Percentiles rank a stretch among this genome's conserved stretches.
Evolutionary conservation across 129 eudicot genomes (phyloP).

Genomic region (Kitagawia praeruptora): DNA sequence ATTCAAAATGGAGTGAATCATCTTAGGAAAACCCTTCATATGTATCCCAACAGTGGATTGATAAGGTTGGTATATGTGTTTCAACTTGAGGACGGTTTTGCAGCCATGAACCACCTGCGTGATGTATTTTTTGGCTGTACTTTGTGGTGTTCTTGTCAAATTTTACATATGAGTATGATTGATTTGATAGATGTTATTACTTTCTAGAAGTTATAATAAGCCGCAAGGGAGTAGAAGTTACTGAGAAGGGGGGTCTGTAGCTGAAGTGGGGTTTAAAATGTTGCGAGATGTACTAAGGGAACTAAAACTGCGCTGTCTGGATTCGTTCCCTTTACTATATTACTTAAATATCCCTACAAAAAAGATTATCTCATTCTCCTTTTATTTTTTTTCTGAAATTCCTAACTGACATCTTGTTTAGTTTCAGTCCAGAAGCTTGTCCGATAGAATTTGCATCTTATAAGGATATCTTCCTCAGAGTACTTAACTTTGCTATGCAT

Average conservation of each 20-base stretch:
- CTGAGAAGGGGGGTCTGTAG: not conserved
- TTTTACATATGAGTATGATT: not conserved
- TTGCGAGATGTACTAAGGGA: not conserved
- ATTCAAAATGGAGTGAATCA: conserved; percentile 68
- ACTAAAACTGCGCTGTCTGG: not conserved
- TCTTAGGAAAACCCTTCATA: conserved; percentile 65
- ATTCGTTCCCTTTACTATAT: not conserved
- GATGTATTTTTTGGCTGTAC: not conserved
- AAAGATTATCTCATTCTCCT: not conserved
- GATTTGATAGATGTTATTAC: not conserved
- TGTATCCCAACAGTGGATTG: conserved; percentile 54
- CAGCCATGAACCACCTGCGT: not conserved
- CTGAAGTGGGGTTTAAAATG: not conserved
- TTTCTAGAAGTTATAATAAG: not conserved
- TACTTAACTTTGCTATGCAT: not conserved
- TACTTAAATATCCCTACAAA: not conserved
- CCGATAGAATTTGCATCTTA: not conserved
- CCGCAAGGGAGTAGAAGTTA: not conserved
- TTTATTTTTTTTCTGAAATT: not conserved
- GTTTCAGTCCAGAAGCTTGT: not conserved
- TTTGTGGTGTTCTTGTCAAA: not conserved
- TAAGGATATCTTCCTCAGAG: not conserved
- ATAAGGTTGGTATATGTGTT: conserved; percentile 45
- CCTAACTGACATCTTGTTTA: not conserved
- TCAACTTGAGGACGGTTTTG: not conserved